Evolutionary conservation across 164 flowering plant genomes (phyloP).

Genomic region (Nymphaea thermarum): DNA sequence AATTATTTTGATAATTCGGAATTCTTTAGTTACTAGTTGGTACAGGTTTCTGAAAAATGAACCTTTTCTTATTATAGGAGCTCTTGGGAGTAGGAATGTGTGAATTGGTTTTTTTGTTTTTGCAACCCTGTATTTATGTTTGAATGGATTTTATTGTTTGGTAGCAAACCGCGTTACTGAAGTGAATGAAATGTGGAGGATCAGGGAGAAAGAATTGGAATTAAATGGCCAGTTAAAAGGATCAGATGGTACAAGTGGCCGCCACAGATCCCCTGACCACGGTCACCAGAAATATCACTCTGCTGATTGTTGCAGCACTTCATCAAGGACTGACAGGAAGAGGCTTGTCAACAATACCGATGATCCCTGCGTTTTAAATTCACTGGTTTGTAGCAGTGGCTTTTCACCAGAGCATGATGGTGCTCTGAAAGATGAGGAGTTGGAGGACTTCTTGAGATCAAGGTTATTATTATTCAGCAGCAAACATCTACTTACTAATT

Average conservation of each 20-base stretch:
- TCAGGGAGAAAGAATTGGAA: constrained; percentile 65
- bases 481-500: no score
- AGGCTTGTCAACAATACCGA: neutral
- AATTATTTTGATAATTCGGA: no score
- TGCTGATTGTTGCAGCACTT: constrained; percentile 6
- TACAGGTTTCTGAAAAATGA: no score
- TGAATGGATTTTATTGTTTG: neutral
- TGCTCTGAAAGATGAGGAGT: constrained; percentile 64
- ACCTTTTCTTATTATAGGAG: no score
- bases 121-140: neutral
- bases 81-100: neutral
- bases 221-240: constrained; percentile 41
- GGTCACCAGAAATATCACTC: neutral
- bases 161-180: constrained; percentile 82
- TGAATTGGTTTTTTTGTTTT: no score
- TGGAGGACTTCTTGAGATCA: constrained; percentile 68
- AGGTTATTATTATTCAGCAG: constrained; percentile 20
- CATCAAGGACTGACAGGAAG: neutral
- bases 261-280: constrained; percentile 11
- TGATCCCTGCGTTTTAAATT: constrained; percentile 25
- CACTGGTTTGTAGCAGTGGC: constrained; percentile 17
- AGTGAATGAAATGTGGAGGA: constrained; percentile 87
- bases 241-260: constrained; percentile 19
- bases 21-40: no score
- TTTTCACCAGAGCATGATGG: constrained; percentile 22